phyloP scores from a whole-genome alignment of 1,284 basidiomycete genomes.

The Agroathelia rolfsii region DNA sequence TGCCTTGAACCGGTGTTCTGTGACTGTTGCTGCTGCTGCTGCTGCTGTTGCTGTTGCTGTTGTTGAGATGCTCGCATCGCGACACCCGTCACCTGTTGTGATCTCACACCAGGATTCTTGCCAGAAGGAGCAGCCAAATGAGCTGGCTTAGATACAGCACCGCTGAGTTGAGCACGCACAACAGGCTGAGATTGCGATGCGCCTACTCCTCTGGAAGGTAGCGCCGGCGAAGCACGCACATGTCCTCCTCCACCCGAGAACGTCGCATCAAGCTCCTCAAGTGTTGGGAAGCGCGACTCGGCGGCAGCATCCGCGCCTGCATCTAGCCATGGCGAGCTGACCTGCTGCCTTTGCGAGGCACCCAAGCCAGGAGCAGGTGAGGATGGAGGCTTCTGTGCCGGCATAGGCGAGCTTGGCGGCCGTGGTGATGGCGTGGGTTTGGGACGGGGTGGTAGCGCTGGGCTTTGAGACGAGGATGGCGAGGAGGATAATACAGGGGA shows the following conservation, averaged over 20 bases:
- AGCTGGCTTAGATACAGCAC: slow-evolving; percentile 15
- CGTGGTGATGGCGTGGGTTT: slow-evolving; percentile 38
- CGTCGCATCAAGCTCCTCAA: slow-evolving; percentile 68
- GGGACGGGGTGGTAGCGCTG: slow-evolving; percentile 15
- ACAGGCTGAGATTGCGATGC: slow-evolving; percentile 15
- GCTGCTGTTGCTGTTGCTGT: slow-evolving; percentile 12
- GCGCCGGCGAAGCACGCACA: slow-evolving; percentile 11
- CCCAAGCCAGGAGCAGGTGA: no score
- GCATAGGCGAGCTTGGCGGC: slow-evolving; percentile 24
- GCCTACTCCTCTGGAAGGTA: slow-evolving; percentile 10
- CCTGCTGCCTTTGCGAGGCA: no score
- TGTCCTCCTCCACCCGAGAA: slow-evolving; percentile 22
- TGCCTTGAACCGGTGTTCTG: slow-evolving; percentile 6
- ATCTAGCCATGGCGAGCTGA: no score
- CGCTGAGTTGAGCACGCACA: slow-evolving; percentile 11
- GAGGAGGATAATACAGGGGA: slow-evolving; percentile 19
- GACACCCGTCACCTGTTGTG: slow-evolving; percentile 47
- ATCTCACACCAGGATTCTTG: slow-evolving; percentile 19
- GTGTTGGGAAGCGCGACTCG: slow-evolving; percentile 65
- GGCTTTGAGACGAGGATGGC: slow-evolving; percentile 14
- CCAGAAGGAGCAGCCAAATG: slow-evolving; percentile 13
- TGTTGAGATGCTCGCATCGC: slow-evolving; percentile 37
- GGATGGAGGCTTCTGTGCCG: slow-evolving; percentile 17
- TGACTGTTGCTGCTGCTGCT: slow-evolving; percentile 2
- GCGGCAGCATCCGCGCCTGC: slow-evolving; percentile 32